Percentiles rank a stretch among this genome's conserved stretches.
Conservation (phyloP, 2,329 filamentous ascomycete species). For the Magnaporthiopsis rhizophila region DNA sequence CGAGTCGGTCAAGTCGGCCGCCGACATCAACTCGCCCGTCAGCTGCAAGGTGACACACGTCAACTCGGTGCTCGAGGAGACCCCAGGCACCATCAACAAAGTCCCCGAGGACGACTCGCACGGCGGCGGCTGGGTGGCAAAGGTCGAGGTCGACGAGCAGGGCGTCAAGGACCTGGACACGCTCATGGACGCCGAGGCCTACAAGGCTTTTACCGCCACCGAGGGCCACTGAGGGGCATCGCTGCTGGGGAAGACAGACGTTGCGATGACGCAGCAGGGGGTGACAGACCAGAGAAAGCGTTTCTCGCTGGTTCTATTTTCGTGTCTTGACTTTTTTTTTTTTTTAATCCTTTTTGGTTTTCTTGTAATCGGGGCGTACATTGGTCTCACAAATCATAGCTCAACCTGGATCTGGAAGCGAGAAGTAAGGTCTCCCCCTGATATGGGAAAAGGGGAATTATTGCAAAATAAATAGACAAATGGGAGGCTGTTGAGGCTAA, state of each 20-base stretch:
- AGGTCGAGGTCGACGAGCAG: conserved; percentile 66
- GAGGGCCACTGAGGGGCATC: conserved; percentile 27
- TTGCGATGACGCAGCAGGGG: neutral
- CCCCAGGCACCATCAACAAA: conserved; percentile 81
- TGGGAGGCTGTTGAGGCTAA: neutral
- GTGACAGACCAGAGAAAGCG: neutral
- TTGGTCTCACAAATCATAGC: neutral
- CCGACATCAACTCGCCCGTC: conserved; percentile 89
- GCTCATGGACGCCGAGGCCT: conserved; percentile 71
- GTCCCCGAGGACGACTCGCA: conserved; percentile 71
- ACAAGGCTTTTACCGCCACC: conserved; percentile 61
- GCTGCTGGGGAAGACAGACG: neutral
- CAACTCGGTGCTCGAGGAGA: conserved; percentile 73
- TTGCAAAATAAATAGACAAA: neutral
- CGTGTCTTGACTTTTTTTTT: neutral
- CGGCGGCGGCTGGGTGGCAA: conserved; percentile 85
- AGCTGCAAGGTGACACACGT: conserved; percentile 65
- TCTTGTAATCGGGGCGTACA: neutral
- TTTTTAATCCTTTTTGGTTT: neutral
- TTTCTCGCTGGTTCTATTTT: neutral
- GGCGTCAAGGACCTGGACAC: conserved; percentile 60
- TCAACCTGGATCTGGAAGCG: neutral
- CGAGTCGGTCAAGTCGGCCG: conserved; percentile 97
- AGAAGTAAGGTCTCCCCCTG: too few relatives aligned
- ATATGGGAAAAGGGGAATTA: neutral